A percentile compares a stretch with the other conserved stretches of the same genome.
These are phyloP conservation scores for Osmanthus fragrans DNA, from an alignment of 257 asterid genomes.

Conservation along the genomic window DNA sequence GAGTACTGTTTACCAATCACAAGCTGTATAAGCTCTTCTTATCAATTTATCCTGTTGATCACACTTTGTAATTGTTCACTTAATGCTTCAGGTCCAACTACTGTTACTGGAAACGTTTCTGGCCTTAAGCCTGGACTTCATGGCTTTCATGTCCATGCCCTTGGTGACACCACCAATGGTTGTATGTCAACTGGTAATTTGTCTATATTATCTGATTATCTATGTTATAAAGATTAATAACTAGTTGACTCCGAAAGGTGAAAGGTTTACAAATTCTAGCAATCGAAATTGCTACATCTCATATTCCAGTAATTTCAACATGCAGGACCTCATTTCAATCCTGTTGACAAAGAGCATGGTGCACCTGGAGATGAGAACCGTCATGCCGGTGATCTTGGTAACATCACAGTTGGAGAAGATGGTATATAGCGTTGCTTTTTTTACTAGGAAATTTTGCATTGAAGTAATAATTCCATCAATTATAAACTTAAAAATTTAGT, in stretches of 20 bases:
- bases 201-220: not conserved
- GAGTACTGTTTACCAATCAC: not conserved
- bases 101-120: constrained; percentile 71
- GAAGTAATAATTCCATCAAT: not conserved
- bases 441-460: not conserved
- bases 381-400: constrained; percentile 99
- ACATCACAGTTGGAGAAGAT: constrained; percentile 74
- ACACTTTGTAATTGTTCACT: constrained; percentile 1
- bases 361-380: constrained; percentile 88
- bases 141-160: constrained; percentile 97
- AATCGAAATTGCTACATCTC: not conserved
- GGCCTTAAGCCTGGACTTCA: constrained; percentile 93
- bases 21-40: not conserved
- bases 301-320: not conserved
- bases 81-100: constrained; percentile 59
- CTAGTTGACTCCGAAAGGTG: constrained; percentile 3
- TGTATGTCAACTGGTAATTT: constrained; percentile 91
- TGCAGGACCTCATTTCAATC: constrained; percentile 95
- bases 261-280: not conserved
- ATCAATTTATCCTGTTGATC: not conserved
- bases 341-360: constrained; percentile 82
- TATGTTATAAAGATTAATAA: not conserved
- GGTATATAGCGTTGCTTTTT: constrained; percentile 42
- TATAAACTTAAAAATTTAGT: not conserved
- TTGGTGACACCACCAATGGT: constrained; percentile 99